phyloP scores from a whole-genome alignment of 2,329 filamentous ascomycete genomes.

The Chalaropsis ovoidea region DNA sequence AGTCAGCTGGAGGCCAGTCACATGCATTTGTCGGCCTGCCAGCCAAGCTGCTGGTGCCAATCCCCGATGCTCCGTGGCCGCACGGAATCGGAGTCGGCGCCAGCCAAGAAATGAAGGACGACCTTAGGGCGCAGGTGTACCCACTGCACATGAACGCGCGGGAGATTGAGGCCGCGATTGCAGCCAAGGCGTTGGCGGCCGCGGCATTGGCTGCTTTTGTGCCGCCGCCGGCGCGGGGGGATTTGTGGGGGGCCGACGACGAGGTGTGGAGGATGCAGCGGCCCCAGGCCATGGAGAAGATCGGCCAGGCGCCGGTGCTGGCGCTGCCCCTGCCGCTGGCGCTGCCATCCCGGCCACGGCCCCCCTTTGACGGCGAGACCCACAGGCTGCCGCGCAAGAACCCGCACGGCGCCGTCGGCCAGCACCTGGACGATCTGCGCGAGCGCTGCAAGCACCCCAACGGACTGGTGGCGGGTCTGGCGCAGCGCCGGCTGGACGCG shows the following conservation, averaged over 20 bases:
- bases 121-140: not conserved
- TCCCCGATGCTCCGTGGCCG: constrained; percentile 26
- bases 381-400: not conserved
- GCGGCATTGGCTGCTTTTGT: not conserved
- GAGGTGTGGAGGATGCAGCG: not conserved
- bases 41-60: constrained; percentile 27
- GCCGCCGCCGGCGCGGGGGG: not conserved
- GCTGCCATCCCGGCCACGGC: not conserved
- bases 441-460: not conserved
- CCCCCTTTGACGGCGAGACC: not conserved
- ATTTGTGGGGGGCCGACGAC: constrained; percentile 11
- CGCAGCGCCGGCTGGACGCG: not conserved
- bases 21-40: constrained; percentile 14
- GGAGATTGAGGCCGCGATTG: constrained; percentile 7
- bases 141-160: constrained; percentile 17
- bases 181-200: not conserved
- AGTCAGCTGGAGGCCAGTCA: not conserved
- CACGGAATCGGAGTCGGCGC: constrained; percentile 21
- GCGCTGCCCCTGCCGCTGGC: too few relatives aligned
- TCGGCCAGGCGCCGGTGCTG: too few relatives aligned
- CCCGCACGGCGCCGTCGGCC: constrained; percentile 8
- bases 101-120: constrained; percentile 12
- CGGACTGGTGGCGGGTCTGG: not conserved
- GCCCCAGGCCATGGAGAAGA: not conserved
- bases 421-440: constrained; percentile 13